Conservation (phyloP, 371 early-diverging fungal genomes). For the Apophysomyces elegans region DNA sequence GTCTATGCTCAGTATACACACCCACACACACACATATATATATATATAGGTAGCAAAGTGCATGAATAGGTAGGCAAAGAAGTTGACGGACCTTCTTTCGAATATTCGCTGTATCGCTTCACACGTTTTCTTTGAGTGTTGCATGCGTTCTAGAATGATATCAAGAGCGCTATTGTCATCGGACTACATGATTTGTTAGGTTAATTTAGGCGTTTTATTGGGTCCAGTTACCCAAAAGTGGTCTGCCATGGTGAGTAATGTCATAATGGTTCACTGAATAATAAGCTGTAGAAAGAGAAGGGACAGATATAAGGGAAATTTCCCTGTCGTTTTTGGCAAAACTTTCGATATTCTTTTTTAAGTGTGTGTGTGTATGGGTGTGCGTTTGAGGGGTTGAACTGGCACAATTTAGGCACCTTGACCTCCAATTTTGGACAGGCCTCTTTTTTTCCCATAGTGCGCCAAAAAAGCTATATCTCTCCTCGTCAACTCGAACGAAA, state of each 20-base stretch:
- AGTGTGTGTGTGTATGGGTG: too few species aligned
- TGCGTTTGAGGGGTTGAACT: too few species aligned
- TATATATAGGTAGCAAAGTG: too few species aligned
- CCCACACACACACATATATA: too few species aligned
- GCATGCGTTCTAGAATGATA: conserved; percentile 10
- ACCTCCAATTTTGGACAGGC: too few species aligned
- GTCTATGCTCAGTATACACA: too few species aligned
- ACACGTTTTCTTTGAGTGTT: conserved; percentile 13
- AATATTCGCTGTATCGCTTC: conserved; percentile 8
- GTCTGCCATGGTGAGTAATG: conserved; percentile 7
- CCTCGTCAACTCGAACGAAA: too few species aligned
- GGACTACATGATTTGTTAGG: neutral
- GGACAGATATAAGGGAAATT: neutral
- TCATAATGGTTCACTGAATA: neutral
- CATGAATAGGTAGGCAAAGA: neutral
- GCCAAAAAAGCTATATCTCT: too few species aligned
- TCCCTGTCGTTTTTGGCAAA: too few species aligned
- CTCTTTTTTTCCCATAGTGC: too few species aligned
- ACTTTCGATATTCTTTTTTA: too few species aligned
- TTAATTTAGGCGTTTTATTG: neutral
- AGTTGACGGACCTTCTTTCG: conserved; percentile 8
- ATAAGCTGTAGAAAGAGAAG: neutral
- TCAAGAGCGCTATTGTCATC: conserved; percentile 9
- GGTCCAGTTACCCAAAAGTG: conserved; percentile 11
- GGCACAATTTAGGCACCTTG: too few species aligned